Evolutionary conservation across 1,284 basidiomycete species (phyloP), one percentile per base, ranked within the genome.

Genomic region (Papiliotrema terrestris): DNA sequence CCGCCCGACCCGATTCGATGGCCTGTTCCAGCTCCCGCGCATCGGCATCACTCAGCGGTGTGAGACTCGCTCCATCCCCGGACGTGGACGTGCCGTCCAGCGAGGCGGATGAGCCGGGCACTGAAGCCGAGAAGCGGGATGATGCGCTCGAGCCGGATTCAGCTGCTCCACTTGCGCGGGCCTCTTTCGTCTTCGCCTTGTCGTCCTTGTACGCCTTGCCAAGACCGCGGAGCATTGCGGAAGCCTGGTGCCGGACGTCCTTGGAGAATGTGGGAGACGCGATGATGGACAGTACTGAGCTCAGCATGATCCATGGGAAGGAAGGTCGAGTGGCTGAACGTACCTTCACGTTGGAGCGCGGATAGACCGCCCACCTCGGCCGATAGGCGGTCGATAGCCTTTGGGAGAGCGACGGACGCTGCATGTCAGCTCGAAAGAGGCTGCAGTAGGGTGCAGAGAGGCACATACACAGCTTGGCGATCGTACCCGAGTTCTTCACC

Each of bases 391-490:
- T 72, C 69, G 35, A 72, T 66, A 6, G 71, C 69, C 55, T 63
- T 68, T 8, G 71, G 71, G 20, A 72, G 51, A 1, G 62, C 65
- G 8, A 67, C 52, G 1, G 69, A 71, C 3, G 71, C 69, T 69
- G 36, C 15, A 37, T 13, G 36, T 49, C 45, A 49, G n/a, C n/a
- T n/a, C n/a, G n/a, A n/a, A 29, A 2, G 43, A n/a, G 45, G n/a
- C 9, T 15, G 5, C 35, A 15, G n/a, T 3, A 42, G 17, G 3
- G n/a, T n/a, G n/a, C n/a, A n/a, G n/a, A n/a, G n/a, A n/a, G n/a
- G n/a, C n/a, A n/a, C n/a, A n/a, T n/a, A 70, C 70, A 72, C 11
- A 72, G 47, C 49, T 68, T 68, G 0, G 66, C 66, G 15, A 72
- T 67, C 1, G 63, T 58, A 3, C 63, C 65, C 9, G 66, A 65